A percentile compares a stretch with the other conserved stretches of the same genome.
Evolutionary conservation across 805 yeast species (phyloP).

Genomic region (Metschnikowia henanensis): DNA sequence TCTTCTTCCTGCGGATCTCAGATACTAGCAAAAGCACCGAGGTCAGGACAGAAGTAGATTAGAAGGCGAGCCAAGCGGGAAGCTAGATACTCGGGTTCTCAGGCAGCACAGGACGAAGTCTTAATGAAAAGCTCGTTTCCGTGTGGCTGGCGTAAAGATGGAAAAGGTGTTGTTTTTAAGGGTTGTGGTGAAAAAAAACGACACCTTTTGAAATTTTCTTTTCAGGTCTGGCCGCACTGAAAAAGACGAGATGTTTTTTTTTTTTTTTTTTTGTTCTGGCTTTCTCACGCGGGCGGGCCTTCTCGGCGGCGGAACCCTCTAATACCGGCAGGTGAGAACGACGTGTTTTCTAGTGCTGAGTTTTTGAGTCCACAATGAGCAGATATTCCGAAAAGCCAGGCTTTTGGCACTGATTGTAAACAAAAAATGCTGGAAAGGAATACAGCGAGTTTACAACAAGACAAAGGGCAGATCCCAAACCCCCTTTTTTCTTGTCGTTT

Average conservation of each 20-base stretch:
- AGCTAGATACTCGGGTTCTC: conserved; percentile 8
- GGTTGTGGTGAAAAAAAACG: conserved; percentile 1
- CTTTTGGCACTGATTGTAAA: too few species aligned
- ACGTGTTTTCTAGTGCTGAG: too few species aligned
- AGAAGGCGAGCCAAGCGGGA: conserved; percentile 9
- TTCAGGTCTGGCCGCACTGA: conserved; percentile 5
- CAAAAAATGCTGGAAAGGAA: too few species aligned
- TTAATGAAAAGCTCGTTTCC: conserved; percentile 41
- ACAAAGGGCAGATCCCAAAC: too few species aligned
- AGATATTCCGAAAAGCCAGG: too few species aligned
- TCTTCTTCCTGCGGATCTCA: not conserved
- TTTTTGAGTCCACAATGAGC: too few species aligned
- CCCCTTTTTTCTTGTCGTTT: too few species aligned
- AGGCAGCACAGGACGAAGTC: conserved; percentile 28
- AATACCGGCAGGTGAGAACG: too few species aligned
- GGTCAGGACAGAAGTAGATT: conserved; percentile 3
- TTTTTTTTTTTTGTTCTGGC: not conserved
- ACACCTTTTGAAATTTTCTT: conserved; percentile 3
- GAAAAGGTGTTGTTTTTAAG: conserved; percentile 3
- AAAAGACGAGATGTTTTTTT: not conserved
- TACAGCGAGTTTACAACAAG: too few species aligned
- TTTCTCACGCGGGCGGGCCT: not conserved
- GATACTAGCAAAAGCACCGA: conserved; percentile 13
- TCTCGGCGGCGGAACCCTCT: too few species aligned
- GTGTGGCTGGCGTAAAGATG: conserved; percentile 8